A percentile compares a stretch with the other conserved stretches of the same genome.
Evolutionary conservation across 495 filamentous ascomycete genomes (phyloP).

Genomic region (Trichoderma gamsii): DNA sequence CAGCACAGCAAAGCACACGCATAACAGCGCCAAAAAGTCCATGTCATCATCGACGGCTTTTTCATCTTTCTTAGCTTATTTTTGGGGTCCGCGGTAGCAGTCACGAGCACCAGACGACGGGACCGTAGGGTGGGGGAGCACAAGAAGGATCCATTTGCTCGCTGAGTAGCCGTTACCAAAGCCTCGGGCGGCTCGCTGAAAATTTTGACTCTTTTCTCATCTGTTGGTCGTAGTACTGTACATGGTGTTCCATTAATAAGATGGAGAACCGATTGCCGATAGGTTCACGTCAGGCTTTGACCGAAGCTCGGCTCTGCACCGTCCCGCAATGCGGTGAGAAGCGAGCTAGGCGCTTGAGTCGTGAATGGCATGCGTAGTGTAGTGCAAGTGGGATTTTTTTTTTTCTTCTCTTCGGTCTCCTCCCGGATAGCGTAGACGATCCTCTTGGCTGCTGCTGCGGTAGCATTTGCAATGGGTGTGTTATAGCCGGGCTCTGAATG

Average conservation of each 20-base stretch:
- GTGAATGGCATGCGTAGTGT: background rate
- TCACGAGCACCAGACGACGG: background rate
- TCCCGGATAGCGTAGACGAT: background rate
- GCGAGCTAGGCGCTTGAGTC: constrained; percentile 6
- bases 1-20: background rate
- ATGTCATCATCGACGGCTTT: background rate
- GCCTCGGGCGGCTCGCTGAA: background rate
- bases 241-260: too few species aligned
- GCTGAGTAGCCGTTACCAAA: background rate
- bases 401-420: background rate
- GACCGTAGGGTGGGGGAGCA: background rate
- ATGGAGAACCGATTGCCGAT: background rate
- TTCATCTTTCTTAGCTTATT: background rate
- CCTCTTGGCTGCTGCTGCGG: background rate
- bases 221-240: background rate
- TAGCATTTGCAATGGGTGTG: background rate
- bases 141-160: background rate
- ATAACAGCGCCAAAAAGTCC: background rate
- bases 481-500: background rate
- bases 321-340: constrained; percentile 13
- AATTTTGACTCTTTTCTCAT: background rate
- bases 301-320: constrained; percentile 8
- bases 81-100: background rate
- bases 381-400: background rate
- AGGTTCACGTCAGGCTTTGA: constrained; percentile 6